A percentile compares a stretch with the other conserved stretches of the same genome.
phyloP scores from a whole-genome alignment of 108 stramenopile genomes.

The Cafeteria roenbergensis region DNA sequence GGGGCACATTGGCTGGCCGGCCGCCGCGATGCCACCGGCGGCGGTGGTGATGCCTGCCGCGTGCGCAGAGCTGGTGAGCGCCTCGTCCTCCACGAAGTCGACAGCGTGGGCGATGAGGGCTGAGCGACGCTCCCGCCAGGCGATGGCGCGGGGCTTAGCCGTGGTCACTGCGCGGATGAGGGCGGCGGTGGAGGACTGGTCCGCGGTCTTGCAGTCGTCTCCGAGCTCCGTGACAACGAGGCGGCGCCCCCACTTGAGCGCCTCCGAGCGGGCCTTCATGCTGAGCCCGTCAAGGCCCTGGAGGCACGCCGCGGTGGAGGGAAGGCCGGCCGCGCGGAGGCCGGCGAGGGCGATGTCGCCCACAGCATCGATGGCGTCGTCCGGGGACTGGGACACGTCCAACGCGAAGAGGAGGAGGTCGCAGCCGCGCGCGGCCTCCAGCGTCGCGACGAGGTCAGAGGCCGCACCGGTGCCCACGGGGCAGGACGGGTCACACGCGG shows the following conservation, averaged over 20 bases:
- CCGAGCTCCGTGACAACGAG: conserved; percentile 40
- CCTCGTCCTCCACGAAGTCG: conserved; percentile 52
- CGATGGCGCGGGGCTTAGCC: conserved; percentile 20
- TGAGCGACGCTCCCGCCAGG: conserved; percentile 52
- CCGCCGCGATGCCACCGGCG: conserved; percentile 9
- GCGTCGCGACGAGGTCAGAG: conserved; percentile 57
- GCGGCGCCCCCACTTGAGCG: conserved; percentile 31
- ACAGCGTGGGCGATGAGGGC: conserved; percentile 59
- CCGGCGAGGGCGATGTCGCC: conserved; percentile 54
- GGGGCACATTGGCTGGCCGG: conserved; percentile 19
- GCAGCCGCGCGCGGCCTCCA: conserved; percentile 68
- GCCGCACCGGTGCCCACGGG: too few relatives aligned
- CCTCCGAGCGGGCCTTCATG: conserved; percentile 15
- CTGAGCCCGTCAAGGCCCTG: conserved; percentile 31
- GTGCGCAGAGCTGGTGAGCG: conserved; percentile 49
- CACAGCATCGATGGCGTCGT: conserved; percentile 37
- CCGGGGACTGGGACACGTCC: conserved; percentile 2
- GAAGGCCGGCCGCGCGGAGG: conserved; percentile 81
- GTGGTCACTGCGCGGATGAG: conserved; percentile 42
- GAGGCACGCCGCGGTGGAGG: conserved; percentile 65
- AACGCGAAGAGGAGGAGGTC: conserved; percentile 62
- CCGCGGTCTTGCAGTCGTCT: conserved; percentile 30
- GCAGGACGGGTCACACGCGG: too few relatives aligned
- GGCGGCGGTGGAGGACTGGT: conserved; percentile 15
- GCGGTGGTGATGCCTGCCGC: conserved; percentile 15